These are phyloP conservation scores for Xylaria sp. DNA, from an alignment of 2,329 filamentous ascomycete genomes.

Conservation along the genomic window DNA sequence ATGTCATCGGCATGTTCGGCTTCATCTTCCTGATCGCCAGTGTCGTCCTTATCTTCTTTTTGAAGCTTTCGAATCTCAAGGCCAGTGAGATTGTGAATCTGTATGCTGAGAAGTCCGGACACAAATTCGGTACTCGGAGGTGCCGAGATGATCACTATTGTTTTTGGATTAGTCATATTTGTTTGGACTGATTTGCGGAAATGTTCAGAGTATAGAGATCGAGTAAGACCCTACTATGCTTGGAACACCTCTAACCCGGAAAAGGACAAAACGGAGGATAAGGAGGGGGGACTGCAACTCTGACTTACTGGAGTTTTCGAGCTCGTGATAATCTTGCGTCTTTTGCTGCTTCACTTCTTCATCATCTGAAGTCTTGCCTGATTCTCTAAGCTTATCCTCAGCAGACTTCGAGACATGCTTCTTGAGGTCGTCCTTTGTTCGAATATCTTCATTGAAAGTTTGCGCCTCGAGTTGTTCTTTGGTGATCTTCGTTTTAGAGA, in stretches of 20 bases:
- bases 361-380: constrained; percentile 66
- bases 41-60: constrained; percentile 62
- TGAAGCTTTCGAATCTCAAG: constrained; percentile 70
- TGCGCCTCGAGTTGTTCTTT: constrained; percentile 70
- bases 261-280: neutral
- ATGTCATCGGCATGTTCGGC: constrained; percentile 71
- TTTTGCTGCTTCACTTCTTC: constrained; percentile 75
- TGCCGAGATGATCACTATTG: constrained; percentile 70
- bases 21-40: constrained; percentile 64
- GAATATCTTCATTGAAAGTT: constrained; percentile 67
- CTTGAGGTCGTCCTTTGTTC: constrained; percentile 67
- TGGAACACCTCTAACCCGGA: neutral
- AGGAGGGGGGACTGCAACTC: neutral
- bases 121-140: constrained; percentile 71
- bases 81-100: constrained; percentile 78
- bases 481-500: constrained; percentile 72
- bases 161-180: constrained; percentile 4
- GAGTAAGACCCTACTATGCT: neutral
- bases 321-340: constrained; percentile 70
- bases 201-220: neutral
- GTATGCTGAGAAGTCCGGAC: constrained; percentile 75
- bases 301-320: constrained; percentile 62
- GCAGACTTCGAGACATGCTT: constrained; percentile 65
- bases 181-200: neutral
- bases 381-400: constrained; percentile 73